Base-by-base conservation (phyloP, 1,284 basidiomycete genomes). In the Golubevia sp. region DNA sequence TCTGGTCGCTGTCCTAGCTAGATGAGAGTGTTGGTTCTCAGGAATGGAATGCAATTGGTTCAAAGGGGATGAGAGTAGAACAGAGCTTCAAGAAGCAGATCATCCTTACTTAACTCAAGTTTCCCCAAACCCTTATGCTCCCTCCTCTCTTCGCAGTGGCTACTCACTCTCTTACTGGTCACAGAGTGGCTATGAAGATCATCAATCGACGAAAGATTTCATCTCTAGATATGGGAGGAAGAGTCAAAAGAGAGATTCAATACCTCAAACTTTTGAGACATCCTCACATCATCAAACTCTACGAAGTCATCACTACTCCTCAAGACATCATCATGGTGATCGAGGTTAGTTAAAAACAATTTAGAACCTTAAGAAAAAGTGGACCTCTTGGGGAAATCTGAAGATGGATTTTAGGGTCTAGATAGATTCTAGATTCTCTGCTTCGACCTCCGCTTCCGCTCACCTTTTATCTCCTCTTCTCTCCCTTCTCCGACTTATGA, bases 121-220 rank as follows among this genome's bases (percentile, higher is more conserved):
- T 18, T 26, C 54, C 26, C 11, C 27, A 4, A n/a, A 15, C 2
- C 23, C 15, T 20, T 44, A 24, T 48, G 38, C 0, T n/a, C 21
- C 18, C 15, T 0, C n/a, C 38, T 18, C 11, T 27, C 34, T 4
- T 3, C 20, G 8, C 84, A 97, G 94, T 96, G 88, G 96, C 94
- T 34, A 90, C 90, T 13, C 96, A 99, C 84, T 92, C 92, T 51
- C 89, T 97, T 71, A 98, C 96, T 0, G 94, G 94, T 0, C 93
- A 97, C 81, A 90, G 91, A 73, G 96, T 99, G 51, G 96, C 96
- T 2, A 94, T 99, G 91, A 98, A 98, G 87, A 94, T 93, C 81
- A 94, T 98, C 77, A 94, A 93, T 65, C 94, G 96, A 83, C 91
- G 92, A 63, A 94, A 93, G 77, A 97, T 98, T 66, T 91, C 91